These are phyloP conservation scores for Ustilago hordei DNA, from an alignment of 1,284 basidiomycete species.

Conservation along the genomic window DNA sequence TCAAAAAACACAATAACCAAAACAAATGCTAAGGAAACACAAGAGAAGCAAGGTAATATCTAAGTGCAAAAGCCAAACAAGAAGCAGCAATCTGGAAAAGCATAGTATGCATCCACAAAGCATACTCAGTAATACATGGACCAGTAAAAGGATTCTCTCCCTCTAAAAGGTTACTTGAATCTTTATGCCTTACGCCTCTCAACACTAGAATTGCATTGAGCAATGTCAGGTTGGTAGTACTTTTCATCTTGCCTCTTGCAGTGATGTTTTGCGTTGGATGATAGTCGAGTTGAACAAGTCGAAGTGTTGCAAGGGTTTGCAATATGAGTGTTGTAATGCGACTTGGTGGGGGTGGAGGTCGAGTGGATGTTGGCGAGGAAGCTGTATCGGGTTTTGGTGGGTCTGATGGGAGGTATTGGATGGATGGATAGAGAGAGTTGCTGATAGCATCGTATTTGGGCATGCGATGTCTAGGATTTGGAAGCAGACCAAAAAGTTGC, in stretches of 20 bases:
- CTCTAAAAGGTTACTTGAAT: background rate
- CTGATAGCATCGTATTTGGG: constrained; percentile 72
- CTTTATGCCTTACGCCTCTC: constrained; percentile 39
- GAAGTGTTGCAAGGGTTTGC: constrained; percentile 21
- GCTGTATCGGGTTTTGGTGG: background rate
- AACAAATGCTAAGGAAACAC: constrained; percentile 50
- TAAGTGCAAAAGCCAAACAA: constrained; percentile 58
- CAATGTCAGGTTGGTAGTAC: constrained; percentile 64
- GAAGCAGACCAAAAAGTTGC: constrained; percentile 91
- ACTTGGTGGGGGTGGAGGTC: constrained; percentile 18
- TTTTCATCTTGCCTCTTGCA: constrained; percentile 26
- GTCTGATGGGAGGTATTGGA: constrained; percentile 41
- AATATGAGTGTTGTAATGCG: constrained; percentile 29
- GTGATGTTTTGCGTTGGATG: constrained; percentile 9
- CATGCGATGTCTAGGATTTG: constrained; percentile 91
- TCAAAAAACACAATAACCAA: background rate
- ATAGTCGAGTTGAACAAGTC: constrained; percentile 46
- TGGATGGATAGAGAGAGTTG: constrained; percentile 48
- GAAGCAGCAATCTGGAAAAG: constrained; percentile 56
- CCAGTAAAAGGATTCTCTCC: constrained; percentile 14
- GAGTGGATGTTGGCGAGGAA: constrained; percentile 21
- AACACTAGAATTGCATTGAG: constrained; percentile 65
- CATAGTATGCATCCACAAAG: constrained; percentile 60
- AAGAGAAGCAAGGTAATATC: constrained; percentile 62
- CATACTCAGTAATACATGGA: constrained; percentile 50